These are phyloP conservation scores for Oryza meridionalis DNA, from an alignment of 176 grass and related monocot genomes.

Conservation along the genomic window DNA sequence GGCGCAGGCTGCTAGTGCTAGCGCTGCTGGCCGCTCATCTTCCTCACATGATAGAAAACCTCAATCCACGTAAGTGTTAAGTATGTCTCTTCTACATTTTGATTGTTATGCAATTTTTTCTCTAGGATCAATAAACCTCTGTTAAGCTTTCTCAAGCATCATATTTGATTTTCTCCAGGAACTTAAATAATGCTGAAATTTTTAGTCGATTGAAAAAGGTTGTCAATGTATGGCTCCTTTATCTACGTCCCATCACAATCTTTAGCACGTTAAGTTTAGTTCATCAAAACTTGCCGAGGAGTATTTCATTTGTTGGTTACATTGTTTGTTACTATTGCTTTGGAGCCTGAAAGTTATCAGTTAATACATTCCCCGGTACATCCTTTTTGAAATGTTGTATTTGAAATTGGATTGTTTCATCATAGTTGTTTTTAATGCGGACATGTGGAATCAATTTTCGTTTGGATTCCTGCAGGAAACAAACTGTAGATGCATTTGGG, in stretches of 20 bases:
- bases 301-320: background rate
- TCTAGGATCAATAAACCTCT: background rate
- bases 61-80: constrained; percentile 43
- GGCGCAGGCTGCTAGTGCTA: constrained; percentile 35
- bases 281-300: background rate
- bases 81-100: constrained; percentile 23
- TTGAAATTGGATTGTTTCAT: constrained; percentile 12
- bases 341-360: background rate
- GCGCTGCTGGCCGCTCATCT: constrained; percentile 29
- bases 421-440: background rate
- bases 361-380: background rate
- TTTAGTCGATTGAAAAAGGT: background rate
- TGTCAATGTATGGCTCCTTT: background rate
- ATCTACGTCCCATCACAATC: background rate
- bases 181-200: background rate
- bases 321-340: background rate
- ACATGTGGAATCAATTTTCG: constrained; percentile 8
- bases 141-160: background rate
- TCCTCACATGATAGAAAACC: constrained; percentile 49
- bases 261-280: constrained; percentile 1
- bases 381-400: background rate
- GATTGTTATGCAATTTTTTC: background rate
- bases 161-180: constrained; percentile 12
- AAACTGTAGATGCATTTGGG: background rate
- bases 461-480: background rate